phyloP scores from a whole-genome alignment of 2,329 filamentous ascomycete species.

The Colletotrichum kahawae region DNA sequence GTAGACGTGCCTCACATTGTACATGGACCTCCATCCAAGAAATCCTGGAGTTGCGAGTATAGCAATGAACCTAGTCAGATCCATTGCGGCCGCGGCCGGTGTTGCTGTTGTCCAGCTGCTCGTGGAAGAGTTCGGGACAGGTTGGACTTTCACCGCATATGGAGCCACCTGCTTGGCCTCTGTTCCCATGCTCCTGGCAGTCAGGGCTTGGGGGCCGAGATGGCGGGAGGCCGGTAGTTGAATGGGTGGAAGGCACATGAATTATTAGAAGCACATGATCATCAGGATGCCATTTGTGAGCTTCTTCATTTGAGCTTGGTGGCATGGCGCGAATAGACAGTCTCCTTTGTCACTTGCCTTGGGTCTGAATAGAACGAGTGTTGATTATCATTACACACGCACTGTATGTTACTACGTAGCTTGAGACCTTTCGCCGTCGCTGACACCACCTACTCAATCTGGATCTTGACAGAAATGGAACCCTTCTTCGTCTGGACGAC shows the following conservation, averaged over 20 bases:
- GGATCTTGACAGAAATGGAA: slow-evolving; percentile 14
- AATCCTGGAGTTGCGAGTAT: neutral
- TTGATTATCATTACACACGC: neutral
- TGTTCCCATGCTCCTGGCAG: neutral
- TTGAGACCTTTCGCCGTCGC: neutral
- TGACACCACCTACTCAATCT: neutral
- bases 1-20: neutral
- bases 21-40: neutral
- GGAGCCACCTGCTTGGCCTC: neutral
- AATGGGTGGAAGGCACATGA: neutral
- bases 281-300: neutral
- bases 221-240: neutral
- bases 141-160: neutral
- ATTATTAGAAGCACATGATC: neutral
- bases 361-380: neutral
- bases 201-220: neutral
- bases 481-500: slow-evolving; percentile 25
- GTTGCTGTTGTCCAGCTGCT: neutral
- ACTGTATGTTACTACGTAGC: neutral
- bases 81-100: neutral
- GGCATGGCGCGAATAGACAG: neutral
- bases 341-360: neutral
- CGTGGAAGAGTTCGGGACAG: neutral
- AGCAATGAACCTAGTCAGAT: neutral
- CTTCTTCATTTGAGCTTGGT: neutral